Conservation (phyloP, 2,329 filamentous ascomycete genomes). For the Alternaria triticimaculans region DNA sequence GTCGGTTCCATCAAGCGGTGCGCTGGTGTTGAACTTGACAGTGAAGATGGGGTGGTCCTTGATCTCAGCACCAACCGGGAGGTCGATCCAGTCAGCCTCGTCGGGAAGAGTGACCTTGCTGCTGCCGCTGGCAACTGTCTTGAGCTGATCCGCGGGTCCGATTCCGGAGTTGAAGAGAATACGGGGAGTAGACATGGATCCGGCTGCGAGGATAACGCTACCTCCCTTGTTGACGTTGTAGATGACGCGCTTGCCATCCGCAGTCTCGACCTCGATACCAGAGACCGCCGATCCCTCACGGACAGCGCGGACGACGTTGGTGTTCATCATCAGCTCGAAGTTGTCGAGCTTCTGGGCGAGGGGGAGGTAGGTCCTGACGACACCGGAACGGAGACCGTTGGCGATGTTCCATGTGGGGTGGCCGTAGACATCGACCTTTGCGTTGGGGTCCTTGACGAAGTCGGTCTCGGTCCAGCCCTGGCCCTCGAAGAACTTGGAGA, state of each 20-base stretch:
- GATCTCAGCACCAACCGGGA: slow-evolving; percentile 56
- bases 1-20: slow-evolving; percentile 25
- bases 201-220: slow-evolving; percentile 70
- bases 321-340: slow-evolving; percentile 71
- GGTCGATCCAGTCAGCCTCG: slow-evolving; percentile 56
- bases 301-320: slow-evolving; percentile 68
- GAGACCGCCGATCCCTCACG: slow-evolving; percentile 67
- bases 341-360: slow-evolving; percentile 65
- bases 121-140: slow-evolving; percentile 51
- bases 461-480: slow-evolving; percentile 70
- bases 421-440: slow-evolving; percentile 66
- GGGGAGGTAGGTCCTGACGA: slow-evolving; percentile 73
- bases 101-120: slow-evolving; percentile 52
- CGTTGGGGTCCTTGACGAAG: slow-evolving; percentile 64
- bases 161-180: slow-evolving; percentile 73
- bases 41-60: slow-evolving; percentile 50
- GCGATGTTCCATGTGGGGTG: slow-evolving; percentile 71
- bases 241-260: slow-evolving; percentile 49
- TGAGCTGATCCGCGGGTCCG: slow-evolving; percentile 61
- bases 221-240: slow-evolving; percentile 66
- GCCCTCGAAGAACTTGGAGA: slow-evolving; percentile 64
- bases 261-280: slow-evolving; percentile 65
- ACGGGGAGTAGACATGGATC: slow-evolving; percentile 71
- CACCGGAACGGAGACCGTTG: slow-evolving; percentile 70
- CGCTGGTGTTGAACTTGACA: slow-evolving; percentile 40